Evolutionary conservation across 2,329 filamentous ascomycete species (phyloP), one percentile per base, ranked within the genome.

Genomic region (Pseudocercospora ulei): DNA sequence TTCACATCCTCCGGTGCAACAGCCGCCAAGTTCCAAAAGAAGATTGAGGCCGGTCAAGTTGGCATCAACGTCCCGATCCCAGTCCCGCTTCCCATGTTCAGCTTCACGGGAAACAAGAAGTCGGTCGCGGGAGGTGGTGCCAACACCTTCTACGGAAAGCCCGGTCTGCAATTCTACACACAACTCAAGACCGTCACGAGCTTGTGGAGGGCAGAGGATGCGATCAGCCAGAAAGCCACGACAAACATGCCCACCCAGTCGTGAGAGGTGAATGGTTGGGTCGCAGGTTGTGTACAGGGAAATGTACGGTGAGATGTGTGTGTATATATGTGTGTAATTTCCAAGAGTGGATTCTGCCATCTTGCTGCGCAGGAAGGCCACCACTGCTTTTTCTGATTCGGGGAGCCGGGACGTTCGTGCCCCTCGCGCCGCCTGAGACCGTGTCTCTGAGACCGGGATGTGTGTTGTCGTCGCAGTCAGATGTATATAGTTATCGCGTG

Each of bases 181-280:
- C 90, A 96, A 67, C 75, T 82, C 59, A 96, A 98, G 82, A 98
- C 90, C 2, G 90, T 98, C 33, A 98, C 90, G 37, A 80, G 84
- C 51, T 66, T 92, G 60, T 98, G 90, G 90, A 76, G 77, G 57
- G 77, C 74, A 45, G 78, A 87, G 56, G 87, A 95, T 66, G 87
- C 85, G 1, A 73, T 90, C 33, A 79, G 77, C 39, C 82, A 78
- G 51, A 88, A 87, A 73, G 87, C 87, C 9, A 76, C 79, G 55
- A 85, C 92, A 7, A 74, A 82, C 46, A 96, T 96, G 88, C 88
- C 88, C 12, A 80, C 75, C 20, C 75, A 80, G 23, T 54, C 53
- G 43, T 58, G 38, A 30, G 7, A 8, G 16, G 22, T 34, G 12
- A 22, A 25, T 9, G 12, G n/a, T n/a, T n/a, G n/a, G n/a, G n/a